Evolutionary conservation across 2,329 filamentous ascomycete genomes (phyloP), one percentile per base, ranked within the genome.

Genomic region (Monilinia vaccinii-corymbosi): DNA sequence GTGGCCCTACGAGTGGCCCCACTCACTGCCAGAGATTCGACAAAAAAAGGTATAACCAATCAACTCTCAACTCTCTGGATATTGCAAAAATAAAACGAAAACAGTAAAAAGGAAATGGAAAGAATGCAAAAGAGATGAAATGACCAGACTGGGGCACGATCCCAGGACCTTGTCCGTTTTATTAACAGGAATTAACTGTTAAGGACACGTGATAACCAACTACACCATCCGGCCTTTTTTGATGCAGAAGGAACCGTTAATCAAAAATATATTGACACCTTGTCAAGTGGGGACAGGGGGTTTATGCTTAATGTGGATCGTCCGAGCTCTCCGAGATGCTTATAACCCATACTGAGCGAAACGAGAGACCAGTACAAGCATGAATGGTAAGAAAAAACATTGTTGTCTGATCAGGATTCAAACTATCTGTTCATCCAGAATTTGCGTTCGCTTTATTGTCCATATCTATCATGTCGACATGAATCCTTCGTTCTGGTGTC

Each of bases 221-320:
- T 55, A 55, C 51, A 55, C 51, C 51, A 55, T 55, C 51, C 51
- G 51, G 51, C 51, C 51, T 31, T 9, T 18, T 23, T 55, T 55
- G 38, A 23, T 55, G n/a, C 1, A 0, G n/a, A 0, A 0, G 0
- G 0, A 0, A 0, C 1, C 3, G 28, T 31, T 16, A 23, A 44
- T 44, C 3, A 1, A 23, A 25, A 31, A 5, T 0, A 21, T 55
- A 13, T 44, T 32, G n/a, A 5, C 32, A 25, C 28, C 21, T 55
- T 13, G 18, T 18, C 31, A 44, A 18, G 25, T 7, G 51, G 51
- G 51, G 31, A 28, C 8, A 16, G 2, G 32, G 18, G 11, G 11
- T 44, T 4, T n/a, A 55, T 23, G 38, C 23, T 32, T 11, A 25
- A 32, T 21, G 38, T 32, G 13, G 51, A 44, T 21, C 11, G 18